These are phyloP conservation scores for Musa troglodytarum DNA, from an alignment of 176 grass and related monocot species.

Conservation along the genomic window DNA sequence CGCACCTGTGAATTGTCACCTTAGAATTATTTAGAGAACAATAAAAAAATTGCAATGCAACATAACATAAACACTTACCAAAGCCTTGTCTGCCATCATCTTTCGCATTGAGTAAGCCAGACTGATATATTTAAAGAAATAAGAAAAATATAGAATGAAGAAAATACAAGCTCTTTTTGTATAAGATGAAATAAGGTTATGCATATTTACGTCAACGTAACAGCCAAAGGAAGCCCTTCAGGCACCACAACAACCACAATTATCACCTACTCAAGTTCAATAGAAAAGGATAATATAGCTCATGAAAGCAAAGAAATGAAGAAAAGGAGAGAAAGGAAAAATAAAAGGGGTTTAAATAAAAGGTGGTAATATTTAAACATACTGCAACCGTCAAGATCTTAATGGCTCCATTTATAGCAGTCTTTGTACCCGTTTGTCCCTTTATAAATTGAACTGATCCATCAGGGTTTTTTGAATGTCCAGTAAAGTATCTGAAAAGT, in stretches of 20 bases:
- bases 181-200: conserved; percentile 3
- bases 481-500: conserved; percentile 77
- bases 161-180: background rate
- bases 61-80: conserved; percentile 32
- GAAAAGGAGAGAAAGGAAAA: conserved; percentile 18
- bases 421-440: conserved; percentile 67
- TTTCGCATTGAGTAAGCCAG: conserved; percentile 96
- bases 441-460: conserved; percentile 75
- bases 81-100: conserved; percentile 94
- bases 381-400: conserved; percentile 90
- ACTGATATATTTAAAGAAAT: conserved; percentile 31
- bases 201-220: conserved; percentile 80
- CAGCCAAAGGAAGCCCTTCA: conserved; percentile 90
- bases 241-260: conserved; percentile 92
- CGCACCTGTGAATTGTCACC: conserved; percentile 46
- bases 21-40: background rate
- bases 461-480: conserved; percentile 64
- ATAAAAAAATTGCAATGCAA: conserved; percentile 2
- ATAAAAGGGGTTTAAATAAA: conserved; percentile 2
- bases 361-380: conserved; percentile 25
- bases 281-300: background rate
- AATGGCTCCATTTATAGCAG: conserved; percentile 52
- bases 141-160: background rate
- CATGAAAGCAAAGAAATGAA: conserved; percentile 3
- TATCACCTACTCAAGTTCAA: conserved; percentile 47